These are phyloP conservation scores for Achlya hypogyna DNA, from an alignment of 352 stramenopile genomes.

Conservation along the genomic window DNA sequence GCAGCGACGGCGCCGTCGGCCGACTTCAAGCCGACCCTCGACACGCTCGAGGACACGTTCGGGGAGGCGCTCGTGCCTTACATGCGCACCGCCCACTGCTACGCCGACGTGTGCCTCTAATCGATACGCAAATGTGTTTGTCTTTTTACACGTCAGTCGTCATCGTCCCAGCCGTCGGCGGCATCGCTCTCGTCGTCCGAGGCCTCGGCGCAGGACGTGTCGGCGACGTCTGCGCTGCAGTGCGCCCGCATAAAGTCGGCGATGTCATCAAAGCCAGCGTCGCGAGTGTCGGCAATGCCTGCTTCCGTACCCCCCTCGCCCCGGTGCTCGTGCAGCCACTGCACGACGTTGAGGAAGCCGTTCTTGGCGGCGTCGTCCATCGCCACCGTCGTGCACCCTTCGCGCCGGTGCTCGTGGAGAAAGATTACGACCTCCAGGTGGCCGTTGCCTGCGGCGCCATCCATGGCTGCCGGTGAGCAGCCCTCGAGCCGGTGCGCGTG, in stretches of 20 bases:
- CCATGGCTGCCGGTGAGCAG: constrained; percentile 6
- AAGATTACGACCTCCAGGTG: constrained; percentile 14
- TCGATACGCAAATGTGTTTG: no score
- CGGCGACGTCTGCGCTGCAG: background rate
- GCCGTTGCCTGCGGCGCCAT: constrained; percentile 5
- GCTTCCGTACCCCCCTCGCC: background rate
- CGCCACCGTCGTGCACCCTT: constrained; percentile 16
- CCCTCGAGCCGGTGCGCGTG: constrained; percentile 13
- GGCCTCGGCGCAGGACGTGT: no score
- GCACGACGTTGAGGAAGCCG: constrained; percentile 14
- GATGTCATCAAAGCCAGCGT: background rate
- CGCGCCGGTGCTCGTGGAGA: constrained; percentile 4
- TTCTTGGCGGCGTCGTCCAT: constrained; percentile 22
- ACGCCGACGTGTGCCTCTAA: background rate
- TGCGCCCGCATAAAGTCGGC: background rate
- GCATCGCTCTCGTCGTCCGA: background rate
- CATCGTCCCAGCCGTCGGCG: background rate
- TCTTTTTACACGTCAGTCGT: no score
- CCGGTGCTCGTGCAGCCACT: constrained; percentile 11
- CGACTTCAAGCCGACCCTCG: constrained; percentile 39
- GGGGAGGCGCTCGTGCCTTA: constrained; percentile 71
- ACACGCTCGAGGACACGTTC: constrained; percentile 66
- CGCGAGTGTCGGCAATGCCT: background rate
- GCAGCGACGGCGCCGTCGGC: constrained; percentile 30
- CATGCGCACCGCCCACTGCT: constrained; percentile 22